Percentiles rank a stretch among this genome's conserved stretches.
These are phyloP conservation scores for Rhinocladiella similis DNA, from an alignment of 2,329 filamentous ascomycete species.

Conservation along the genomic window DNA sequence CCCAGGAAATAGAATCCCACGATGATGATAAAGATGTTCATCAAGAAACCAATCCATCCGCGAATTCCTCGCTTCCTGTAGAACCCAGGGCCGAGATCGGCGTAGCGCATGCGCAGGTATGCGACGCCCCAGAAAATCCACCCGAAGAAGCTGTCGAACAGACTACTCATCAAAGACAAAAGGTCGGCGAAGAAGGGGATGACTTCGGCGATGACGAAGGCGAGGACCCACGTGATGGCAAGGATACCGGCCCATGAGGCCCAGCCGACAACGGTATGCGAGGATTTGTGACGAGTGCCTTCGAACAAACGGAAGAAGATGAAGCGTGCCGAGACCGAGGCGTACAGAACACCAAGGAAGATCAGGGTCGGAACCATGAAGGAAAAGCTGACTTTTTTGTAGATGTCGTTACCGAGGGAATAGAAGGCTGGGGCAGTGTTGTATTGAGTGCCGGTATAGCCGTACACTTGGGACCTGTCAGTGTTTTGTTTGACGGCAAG, in stretches of 20 bases:
- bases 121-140: constrained; percentile 78
- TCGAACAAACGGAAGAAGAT: constrained; percentile 88
- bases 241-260: constrained; percentile 74
- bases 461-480: constrained; percentile 20
- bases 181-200: constrained; percentile 88
- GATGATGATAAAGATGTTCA: constrained; percentile 73
- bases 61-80: constrained; percentile 43
- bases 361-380: constrained; percentile 96
- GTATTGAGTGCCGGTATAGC: constrained; percentile 85
- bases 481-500: not conserved
- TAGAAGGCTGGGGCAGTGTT: constrained; percentile 86
- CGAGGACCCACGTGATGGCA: constrained; percentile 71
- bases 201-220: constrained; percentile 87
- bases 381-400: constrained; percentile 85
- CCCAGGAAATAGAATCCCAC: constrained; percentile 80
- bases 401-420: constrained; percentile 69
- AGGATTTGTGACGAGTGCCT: constrained; percentile 73
- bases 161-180: constrained; percentile 59
- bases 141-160: constrained; percentile 78
- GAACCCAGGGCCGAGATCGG: constrained; percentile 42
- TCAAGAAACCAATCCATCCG: constrained; percentile 43
- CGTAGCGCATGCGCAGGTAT: constrained; percentile 46
- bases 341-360: constrained; percentile 87
- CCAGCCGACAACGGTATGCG: constrained; percentile 83
- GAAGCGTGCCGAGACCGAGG: constrained; percentile 85